Percentiles rank a stretch among this genome's conserved stretches.
Conservation (phyloP, 148 eudicot genomes). For the Pouteria glomerata region DNA sequence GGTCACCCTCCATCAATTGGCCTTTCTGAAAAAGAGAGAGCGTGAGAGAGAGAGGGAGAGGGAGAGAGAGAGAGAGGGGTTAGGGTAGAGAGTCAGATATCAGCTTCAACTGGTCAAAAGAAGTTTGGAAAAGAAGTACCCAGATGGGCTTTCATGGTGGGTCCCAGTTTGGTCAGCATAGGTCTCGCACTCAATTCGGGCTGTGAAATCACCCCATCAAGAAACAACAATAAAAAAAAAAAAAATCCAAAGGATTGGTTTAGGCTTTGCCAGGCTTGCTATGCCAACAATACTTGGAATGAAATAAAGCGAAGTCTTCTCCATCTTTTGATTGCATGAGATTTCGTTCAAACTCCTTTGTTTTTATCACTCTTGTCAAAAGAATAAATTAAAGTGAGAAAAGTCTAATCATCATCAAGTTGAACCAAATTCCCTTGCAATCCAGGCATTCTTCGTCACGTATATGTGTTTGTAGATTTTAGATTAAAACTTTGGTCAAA, state of each 20-base stretch:
- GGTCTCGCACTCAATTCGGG: background rate
- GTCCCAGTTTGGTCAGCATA: constrained; percentile 16
- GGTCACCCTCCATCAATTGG: constrained; percentile 12
- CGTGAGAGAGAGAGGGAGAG: no score
- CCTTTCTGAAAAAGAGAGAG: constrained; percentile 8
- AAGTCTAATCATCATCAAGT: background rate
- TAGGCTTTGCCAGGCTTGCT: background rate
- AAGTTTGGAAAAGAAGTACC: background rate
- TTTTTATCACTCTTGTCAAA: no score
- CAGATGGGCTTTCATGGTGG: constrained; percentile 14
- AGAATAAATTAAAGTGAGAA: background rate
- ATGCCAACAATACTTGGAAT: background rate
- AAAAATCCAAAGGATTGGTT: no score
- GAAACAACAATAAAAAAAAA: background rate
- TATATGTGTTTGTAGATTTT: background rate
- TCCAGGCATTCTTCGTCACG: background rate
- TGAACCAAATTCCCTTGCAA: background rate
- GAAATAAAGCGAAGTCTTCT: background rate
- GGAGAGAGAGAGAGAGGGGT: no score
- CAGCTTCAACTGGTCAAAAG: constrained; percentile 22
- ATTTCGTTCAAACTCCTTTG: no score
- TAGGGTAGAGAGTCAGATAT: background rate
- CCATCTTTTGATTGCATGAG: no score
- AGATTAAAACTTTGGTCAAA: background rate
- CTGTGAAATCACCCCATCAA: background rate